Conservation (phyloP, 2,329 filamentous ascomycete species). For the Davidsoniella virescens region DNA sequence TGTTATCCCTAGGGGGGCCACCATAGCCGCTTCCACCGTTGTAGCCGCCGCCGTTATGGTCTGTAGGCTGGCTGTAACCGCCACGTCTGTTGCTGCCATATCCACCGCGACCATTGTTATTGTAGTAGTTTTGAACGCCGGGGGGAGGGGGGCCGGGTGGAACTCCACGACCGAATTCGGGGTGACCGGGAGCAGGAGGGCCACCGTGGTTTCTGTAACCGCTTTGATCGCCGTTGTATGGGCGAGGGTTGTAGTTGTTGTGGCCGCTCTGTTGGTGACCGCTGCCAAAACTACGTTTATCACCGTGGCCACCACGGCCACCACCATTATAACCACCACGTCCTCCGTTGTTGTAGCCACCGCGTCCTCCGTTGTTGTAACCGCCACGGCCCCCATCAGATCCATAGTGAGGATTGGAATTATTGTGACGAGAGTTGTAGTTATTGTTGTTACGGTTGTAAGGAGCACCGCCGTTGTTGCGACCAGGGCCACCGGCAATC, state of each 20-base stretch:
- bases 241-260: conserved; percentile 15
- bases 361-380: conserved; percentile 7
- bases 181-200: conserved; percentile 29
- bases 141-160: conserved; percentile 30
- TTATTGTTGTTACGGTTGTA: conserved; percentile 25
- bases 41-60: not conserved
- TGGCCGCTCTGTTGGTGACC: conserved; percentile 12
- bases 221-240: conserved; percentile 13
- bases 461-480: conserved; percentile 49
- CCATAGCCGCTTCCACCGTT: not conserved
- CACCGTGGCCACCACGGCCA: conserved; percentile 1
- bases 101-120: conserved; percentile 11
- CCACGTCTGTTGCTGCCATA: conserved; percentile 3
- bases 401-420: conserved; percentile 18
- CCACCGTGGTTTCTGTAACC: conserved; percentile 20
- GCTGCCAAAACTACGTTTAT: not conserved
- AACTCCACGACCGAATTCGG: conserved; percentile 26
- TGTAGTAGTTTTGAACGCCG: conserved; percentile 8
- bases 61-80: not conserved
- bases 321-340: not conserved
- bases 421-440: conserved; percentile 9
- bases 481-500: conserved; percentile 42
- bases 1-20: conserved; percentile 3
- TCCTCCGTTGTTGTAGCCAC: conserved; percentile 2
- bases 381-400: conserved; percentile 24